A percentile compares a stretch with the other conserved stretches of the same genome.
These are phyloP conservation scores for Mycena latifolia DNA, from an alignment of 768 basidiomycete genomes.

Conservation along the genomic window DNA sequence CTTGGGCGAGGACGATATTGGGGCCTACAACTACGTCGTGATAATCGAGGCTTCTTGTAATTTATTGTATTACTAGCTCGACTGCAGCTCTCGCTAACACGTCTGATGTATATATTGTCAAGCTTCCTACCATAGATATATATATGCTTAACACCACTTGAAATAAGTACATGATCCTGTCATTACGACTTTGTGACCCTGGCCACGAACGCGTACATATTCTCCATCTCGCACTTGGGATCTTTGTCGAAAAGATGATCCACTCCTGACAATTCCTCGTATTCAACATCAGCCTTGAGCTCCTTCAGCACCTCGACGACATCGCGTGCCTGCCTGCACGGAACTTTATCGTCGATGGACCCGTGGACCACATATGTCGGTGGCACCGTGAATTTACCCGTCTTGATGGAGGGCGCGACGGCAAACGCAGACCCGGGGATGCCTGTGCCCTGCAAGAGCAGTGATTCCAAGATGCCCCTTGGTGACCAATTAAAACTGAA, in stretches of 20 bases:
- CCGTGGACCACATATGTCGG: conserved; percentile 54
- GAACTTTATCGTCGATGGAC: conserved; percentile 50
- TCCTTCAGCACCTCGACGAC: conserved; percentile 46
- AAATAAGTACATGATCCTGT: conserved; percentile 1
- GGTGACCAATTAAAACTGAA: neutral
- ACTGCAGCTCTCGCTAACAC: neutral
- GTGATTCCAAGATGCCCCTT: conserved; percentile 45
- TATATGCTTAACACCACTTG: neutral
- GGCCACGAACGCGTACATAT: conserved; percentile 48
- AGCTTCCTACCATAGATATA: too few relatives aligned
- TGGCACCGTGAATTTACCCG: conserved; percentile 41
- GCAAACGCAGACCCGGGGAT: conserved; percentile 46
- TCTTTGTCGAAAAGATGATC: conserved; percentile 52
- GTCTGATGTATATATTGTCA: neutral
- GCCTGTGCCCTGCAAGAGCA: conserved; percentile 49
- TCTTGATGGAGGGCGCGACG: conserved; percentile 44
- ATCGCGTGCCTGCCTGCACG: conserved; percentile 47
- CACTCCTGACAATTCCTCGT: conserved; percentile 48
- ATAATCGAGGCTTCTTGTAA: conserved; percentile 10
- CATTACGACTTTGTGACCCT: conserved; percentile 30
- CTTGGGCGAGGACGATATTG: conserved; percentile 75
- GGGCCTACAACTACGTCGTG: conserved; percentile 35
- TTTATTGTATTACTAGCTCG: conserved; percentile 15
- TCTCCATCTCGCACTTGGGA: conserved; percentile 47
- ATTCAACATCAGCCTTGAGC: conserved; percentile 40